Conservation (phyloP, 129 eudicot species). For the Escallonia herrerae region DNA sequence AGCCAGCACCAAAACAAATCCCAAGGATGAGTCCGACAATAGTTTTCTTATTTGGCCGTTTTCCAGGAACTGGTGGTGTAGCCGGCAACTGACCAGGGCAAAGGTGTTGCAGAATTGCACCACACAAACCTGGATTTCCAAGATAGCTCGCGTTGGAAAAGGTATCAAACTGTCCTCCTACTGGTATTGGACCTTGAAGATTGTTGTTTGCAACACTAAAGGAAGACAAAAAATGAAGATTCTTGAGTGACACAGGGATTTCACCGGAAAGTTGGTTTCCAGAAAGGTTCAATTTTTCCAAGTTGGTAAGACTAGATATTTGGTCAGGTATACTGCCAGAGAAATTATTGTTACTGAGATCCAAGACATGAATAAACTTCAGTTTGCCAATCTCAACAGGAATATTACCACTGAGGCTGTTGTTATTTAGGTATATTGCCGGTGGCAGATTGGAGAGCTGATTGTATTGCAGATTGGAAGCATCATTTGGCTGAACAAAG, state of each 20-base stretch:
- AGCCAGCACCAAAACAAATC: slow-evolving; percentile 47
- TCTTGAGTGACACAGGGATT: slow-evolving; percentile 54
- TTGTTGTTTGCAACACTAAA: slow-evolving; percentile 58
- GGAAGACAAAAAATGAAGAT: slow-evolving; percentile 51
- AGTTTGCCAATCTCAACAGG: slow-evolving; percentile 53
- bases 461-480: slow-evolving; percentile 57
- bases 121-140: slow-evolving; percentile 60
- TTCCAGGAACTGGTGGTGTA: slow-evolving; percentile 14
- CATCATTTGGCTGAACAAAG: slow-evolving; percentile 54
- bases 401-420: slow-evolving; percentile 46
- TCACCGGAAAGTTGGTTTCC: slow-evolving; percentile 47
- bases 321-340: slow-evolving; percentile 50
- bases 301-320: slow-evolving; percentile 48
- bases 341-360: slow-evolving; percentile 51
- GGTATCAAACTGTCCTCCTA: slow-evolving; percentile 71
- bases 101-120: slow-evolving; percentile 34
- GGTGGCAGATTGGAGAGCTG: slow-evolving; percentile 66
- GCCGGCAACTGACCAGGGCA: slow-evolving; percentile 26
- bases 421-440: slow-evolving; percentile 47
- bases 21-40: slow-evolving; percentile 52
- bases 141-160: slow-evolving; percentile 36
- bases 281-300: slow-evolving; percentile 58
- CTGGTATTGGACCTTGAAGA: slow-evolving; percentile 58
- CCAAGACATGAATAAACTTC: slow-evolving; percentile 45
- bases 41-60: slow-evolving; percentile 49